A percentile compares a stretch with the other conserved stretches of the same genome.
phyloP scores from a whole-genome alignment of 2,329 filamentous ascomycete species.

The Fusarium clavum region DNA sequence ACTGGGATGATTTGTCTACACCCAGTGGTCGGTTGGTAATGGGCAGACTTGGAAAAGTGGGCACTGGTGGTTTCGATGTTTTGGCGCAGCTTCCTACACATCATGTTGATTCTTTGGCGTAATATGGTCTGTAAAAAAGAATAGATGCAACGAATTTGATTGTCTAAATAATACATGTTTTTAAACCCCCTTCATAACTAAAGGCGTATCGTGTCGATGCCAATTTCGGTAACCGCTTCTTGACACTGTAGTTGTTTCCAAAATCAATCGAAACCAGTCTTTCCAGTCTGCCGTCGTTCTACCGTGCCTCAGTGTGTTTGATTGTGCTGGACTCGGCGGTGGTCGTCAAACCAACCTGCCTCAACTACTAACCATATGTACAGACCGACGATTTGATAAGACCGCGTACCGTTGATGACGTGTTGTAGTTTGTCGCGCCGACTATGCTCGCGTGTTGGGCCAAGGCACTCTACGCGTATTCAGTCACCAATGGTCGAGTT shows the following conservation, averaged over 20 bases:
- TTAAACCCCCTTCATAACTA: not conserved
- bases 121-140: slow-evolving; percentile 38
- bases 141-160: slow-evolving; percentile 34
- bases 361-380: not conserved
- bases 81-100: slow-evolving; percentile 70
- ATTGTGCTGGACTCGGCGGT: not conserved
- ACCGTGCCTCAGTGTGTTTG: not conserved
- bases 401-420: not conserved
- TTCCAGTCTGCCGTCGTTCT: not conserved
- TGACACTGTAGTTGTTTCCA: not conserved
- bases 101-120: slow-evolving; percentile 54
- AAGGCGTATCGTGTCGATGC: not conserved
- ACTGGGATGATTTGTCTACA: slow-evolving; percentile 87
- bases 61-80: slow-evolving; percentile 93
- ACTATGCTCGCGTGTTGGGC: not conserved
- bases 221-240: not conserved
- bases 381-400: not conserved
- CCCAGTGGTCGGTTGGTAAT: slow-evolving; percentile 91
- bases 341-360: too few species aligned
- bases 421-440: not conserved
- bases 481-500: fast-evolving
- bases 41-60: slow-evolving; percentile 82
- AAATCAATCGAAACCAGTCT: not conserved
- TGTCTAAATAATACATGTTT: slow-evolving; percentile 20
- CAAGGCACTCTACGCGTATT: not conserved